Percentiles rank a stretch among this genome's conserved stretches.
These are phyloP conservation scores for Cyclotella kingstonii DNA, from an alignment of 108 stramenopile species.

Conservation along the genomic window DNA sequence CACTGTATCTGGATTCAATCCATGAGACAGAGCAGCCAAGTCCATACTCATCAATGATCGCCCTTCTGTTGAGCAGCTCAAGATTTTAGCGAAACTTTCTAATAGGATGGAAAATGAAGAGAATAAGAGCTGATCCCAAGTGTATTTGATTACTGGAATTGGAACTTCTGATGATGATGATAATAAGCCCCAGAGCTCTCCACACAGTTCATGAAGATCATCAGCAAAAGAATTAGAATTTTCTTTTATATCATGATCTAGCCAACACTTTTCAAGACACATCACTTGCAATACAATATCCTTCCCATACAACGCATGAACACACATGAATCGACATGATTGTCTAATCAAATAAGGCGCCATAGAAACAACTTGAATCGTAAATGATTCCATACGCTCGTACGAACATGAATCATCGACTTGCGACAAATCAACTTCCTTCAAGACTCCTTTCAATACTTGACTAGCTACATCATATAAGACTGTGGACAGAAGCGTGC, in stretches of 20 bases:
- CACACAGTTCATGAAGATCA: constrained; percentile 47
- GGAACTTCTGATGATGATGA: constrained; percentile 41
- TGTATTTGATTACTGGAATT: constrained; percentile 24
- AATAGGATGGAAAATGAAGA: constrained; percentile 61
- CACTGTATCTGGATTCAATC: constrained; percentile 44
- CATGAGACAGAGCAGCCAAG: constrained; percentile 71
- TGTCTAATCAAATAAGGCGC: constrained; percentile 39
- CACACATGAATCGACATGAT: constrained; percentile 16
- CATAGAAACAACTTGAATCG: constrained; percentile 24
- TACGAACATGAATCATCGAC: too few relatives aligned
- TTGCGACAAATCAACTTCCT: too few relatives aligned
- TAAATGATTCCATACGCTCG: constrained; percentile 45
- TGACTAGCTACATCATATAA: constrained; percentile 38
- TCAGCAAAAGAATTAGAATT: constrained; percentile 81
- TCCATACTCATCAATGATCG: constrained; percentile 95
- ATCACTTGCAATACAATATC: constrained; percentile 48
- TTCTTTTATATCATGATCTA: constrained; percentile 65
- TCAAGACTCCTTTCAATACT: constrained; percentile 2
- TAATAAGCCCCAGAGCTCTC: constrained; percentile 49
- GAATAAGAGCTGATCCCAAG: constrained; percentile 65
- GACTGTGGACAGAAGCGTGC: constrained; percentile 50
- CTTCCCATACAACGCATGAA: constrained; percentile 34
- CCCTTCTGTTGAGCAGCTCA: constrained; percentile 88
- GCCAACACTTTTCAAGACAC: constrained; percentile 58
- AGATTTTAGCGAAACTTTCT: constrained; percentile 83